A percentile compares a stretch with the other conserved stretches of the same genome.
These are phyloP conservation scores for Botrytis cinerea DNA, from an alignment of 2,329 filamentous ascomycete species.

Conservation along the genomic window DNA sequence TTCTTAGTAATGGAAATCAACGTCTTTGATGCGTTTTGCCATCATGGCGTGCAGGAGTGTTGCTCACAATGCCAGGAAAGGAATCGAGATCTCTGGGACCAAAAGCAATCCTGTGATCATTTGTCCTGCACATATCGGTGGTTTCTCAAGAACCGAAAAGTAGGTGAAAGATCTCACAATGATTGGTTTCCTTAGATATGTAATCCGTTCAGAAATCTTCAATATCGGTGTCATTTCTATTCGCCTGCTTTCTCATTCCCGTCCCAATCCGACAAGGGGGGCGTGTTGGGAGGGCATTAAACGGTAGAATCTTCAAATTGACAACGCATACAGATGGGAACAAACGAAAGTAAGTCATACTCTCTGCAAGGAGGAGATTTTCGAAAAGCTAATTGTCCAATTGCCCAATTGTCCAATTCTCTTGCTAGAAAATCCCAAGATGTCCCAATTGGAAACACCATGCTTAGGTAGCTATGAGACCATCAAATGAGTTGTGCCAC, in stretches of 20 bases:
- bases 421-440: neutral
- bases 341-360: constrained; percentile 1
- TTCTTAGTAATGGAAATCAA: neutral
- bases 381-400: neutral
- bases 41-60: constrained; percentile 3
- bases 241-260: constrained; percentile 13
- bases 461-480: constrained; percentile 1
- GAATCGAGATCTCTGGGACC: constrained; percentile 20
- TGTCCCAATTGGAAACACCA: neutral
- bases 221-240: constrained; percentile 18
- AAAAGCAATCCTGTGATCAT: constrained; percentile 23
- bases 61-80: constrained; percentile 2
- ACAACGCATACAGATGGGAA: constrained; percentile 24
- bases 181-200: neutral
- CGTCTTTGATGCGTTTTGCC: neutral
- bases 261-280: constrained; percentile 14
- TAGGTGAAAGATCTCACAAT: neutral
- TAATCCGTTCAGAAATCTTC: constrained; percentile 3
- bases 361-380: neutral
- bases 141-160: neutral
- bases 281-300: neutral
- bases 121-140: neutral
- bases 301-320: constrained; percentile 20
- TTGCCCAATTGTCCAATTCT: neutral
- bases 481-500: neutral